Base-by-base conservation (phyloP, 768 basidiomycete species). In the Naematelia encephala region DNA sequence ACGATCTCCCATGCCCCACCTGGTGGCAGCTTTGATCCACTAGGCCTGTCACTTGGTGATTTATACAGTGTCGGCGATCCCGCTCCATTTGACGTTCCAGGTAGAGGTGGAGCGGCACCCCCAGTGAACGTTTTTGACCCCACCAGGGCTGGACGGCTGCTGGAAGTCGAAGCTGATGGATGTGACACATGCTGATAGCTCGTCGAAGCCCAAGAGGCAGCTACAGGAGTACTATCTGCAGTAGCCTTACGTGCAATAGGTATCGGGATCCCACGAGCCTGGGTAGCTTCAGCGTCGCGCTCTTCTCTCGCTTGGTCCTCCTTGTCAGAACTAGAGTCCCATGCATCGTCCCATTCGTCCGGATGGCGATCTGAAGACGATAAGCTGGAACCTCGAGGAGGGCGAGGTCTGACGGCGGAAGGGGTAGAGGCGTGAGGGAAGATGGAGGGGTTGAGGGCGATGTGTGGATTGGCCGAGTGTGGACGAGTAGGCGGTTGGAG, bases 291-390 rank as follows among this genome's bases (percentile, higher is more conserved):
- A 1, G 51, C 11, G 44, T 42, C 55, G 49, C 45, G 5, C 28
- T 59, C 49, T 14, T 50, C 30, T 23, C 13, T 8, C 3, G 23
- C 51, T 16, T 60, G 47, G 27, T 70, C 70, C 27, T 77, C 75
- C 26, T 68, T 69, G 45, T 77, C 75, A 1, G 70, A 73, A 12
- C 60, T 63, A 14, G 63, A 66, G 57, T 77, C 75, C 75, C 75
- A 77, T 14, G 72, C 73, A 52, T 77, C 73, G 13, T 74, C 73
- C 75, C 75, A 77, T 46, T 71, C 70, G 34, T 39, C 34, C 8
- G 8, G 34, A 16, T 39, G 34, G 8, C 34, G 45, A 22, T 39
- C 48, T 13, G 59, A 62, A 25, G 39, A 42, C 2, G 64, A 59
- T 48, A 56, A 48, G 3, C 57, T 55, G 0, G 56, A 42, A 3